Conservation (phyloP, 805 yeast genomes). For the Nakazawaea laoshanensis region DNA sequence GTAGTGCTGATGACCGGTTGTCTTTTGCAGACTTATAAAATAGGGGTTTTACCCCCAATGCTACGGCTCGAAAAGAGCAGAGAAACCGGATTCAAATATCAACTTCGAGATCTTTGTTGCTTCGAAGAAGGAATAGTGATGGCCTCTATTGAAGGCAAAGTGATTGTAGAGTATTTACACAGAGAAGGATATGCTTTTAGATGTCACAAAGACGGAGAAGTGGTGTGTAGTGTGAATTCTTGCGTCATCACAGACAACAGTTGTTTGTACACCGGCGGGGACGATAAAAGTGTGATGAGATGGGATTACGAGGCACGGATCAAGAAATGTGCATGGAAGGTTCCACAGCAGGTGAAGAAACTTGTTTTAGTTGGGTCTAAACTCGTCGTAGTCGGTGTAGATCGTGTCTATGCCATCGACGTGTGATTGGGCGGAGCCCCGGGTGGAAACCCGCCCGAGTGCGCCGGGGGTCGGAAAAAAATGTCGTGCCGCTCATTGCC, state of each 20-base stretch:
- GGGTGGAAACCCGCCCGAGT: too few species aligned
- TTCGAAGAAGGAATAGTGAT: conserved; percentile 54
- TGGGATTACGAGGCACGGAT: conserved; percentile 1
- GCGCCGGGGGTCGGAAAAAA: too few species aligned
- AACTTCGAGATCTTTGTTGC: conserved; percentile 46
- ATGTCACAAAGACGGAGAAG: conserved; percentile 46
- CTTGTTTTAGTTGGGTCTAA: too few species aligned
- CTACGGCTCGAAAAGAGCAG: conserved; percentile 33
- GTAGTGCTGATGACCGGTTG: conserved; percentile 50
- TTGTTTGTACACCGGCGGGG: conserved; percentile 5
- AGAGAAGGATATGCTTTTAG: conserved; percentile 65
- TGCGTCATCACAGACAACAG: background rate
- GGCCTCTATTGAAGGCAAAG: conserved; percentile 76
- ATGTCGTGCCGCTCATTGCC: too few species aligned
- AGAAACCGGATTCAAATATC: conserved; percentile 61
- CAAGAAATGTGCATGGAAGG: too few species aligned
- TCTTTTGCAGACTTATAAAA: conserved; percentile 42
- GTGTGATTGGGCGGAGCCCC: too few species aligned
- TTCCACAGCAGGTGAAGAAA: too few species aligned
- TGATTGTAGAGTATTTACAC: conserved; percentile 62
- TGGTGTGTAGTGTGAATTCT: conserved; percentile 8
- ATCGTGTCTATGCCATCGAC: too few species aligned
- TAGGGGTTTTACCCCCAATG: conserved; percentile 34
- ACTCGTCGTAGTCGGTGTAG: too few species aligned
- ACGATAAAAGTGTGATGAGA: conserved; percentile 2